Conservation (phyloP, 352 stramenopile genomes). For the Globisporangium barbulae region DNA sequence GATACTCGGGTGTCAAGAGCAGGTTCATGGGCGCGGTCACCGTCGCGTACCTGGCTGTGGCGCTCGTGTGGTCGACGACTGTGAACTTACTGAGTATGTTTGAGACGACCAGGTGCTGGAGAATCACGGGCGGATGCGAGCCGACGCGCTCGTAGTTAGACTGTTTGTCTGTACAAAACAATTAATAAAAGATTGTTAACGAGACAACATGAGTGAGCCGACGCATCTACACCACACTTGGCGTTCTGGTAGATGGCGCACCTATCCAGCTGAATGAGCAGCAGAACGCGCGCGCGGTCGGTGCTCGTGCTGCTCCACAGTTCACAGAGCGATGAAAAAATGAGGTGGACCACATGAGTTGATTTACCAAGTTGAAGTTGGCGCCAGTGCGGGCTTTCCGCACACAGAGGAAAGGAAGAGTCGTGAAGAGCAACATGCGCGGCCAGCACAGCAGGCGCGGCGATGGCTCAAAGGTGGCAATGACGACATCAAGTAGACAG, state of each 20-base stretch:
- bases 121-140: slow-evolving; percentile 51
- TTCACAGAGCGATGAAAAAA: not conserved
- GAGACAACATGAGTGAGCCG: not conserved
- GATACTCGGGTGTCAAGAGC: slow-evolving; percentile 35
- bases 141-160: slow-evolving; percentile 9
- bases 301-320: too few relatives aligned
- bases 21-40: slow-evolving; percentile 32
- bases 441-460: not conserved
- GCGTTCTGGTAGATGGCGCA: too few relatives aligned
- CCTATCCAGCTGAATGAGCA: too few relatives aligned
- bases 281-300: too few relatives aligned
- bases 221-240: too few relatives aligned
- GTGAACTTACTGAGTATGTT: slow-evolving; percentile 55
- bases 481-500: not conserved
- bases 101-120: slow-evolving; percentile 48
- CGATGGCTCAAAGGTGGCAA: not conserved
- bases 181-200: not conserved
- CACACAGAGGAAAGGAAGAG: not conserved
- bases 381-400: not conserved
- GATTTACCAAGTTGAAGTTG: not conserved
- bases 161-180: not conserved
- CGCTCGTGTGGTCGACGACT: slow-evolving; percentile 33
- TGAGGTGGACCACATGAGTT: not conserved
- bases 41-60: slow-evolving; percentile 30
- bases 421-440: not conserved